Conservation (phyloP, 331 rosid species). For the Acacia pycnantha region DNA sequence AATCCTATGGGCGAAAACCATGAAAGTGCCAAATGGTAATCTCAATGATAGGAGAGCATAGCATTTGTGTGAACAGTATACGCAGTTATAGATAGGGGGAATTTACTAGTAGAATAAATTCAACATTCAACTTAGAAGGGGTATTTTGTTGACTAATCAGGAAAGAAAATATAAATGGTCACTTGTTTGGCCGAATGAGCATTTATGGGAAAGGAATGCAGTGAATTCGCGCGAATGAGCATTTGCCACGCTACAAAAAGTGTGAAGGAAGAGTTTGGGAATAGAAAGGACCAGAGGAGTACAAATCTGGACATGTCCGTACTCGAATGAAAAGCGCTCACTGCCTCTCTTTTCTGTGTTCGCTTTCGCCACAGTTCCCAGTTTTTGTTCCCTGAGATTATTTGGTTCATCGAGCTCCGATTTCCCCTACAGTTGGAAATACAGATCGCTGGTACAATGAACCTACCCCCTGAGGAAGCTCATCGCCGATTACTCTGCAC, state of each 20-base stretch:
- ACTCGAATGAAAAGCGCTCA: background rate
- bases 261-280: background rate
- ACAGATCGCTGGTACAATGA: slow-evolving; percentile 29
- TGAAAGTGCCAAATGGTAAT: background rate
- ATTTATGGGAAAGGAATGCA: background rate
- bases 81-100: too few species aligned
- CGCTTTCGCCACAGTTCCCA: background rate
- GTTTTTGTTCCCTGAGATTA: background rate
- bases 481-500: slow-evolving; percentile 17
- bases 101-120: too few species aligned
- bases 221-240: background rate
- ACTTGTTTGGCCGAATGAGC: background rate
- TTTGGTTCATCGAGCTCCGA: background rate
- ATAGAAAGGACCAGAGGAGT: background rate
- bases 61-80: background rate
- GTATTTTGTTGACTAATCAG: too few species aligned
- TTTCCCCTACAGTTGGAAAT: background rate
- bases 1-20: background rate
- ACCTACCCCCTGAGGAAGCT: slow-evolving; percentile 8
- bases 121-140: too few species aligned
- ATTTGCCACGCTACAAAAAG: slow-evolving; percentile 8
- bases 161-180: background rate
- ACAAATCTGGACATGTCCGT: slow-evolving; percentile 18
- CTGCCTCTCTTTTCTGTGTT: background rate
- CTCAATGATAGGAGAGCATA: background rate